Evolutionary conservation across 2,329 filamentous ascomycete genomes (phyloP).

Genomic region (Colletotrichum incanum): DNA sequence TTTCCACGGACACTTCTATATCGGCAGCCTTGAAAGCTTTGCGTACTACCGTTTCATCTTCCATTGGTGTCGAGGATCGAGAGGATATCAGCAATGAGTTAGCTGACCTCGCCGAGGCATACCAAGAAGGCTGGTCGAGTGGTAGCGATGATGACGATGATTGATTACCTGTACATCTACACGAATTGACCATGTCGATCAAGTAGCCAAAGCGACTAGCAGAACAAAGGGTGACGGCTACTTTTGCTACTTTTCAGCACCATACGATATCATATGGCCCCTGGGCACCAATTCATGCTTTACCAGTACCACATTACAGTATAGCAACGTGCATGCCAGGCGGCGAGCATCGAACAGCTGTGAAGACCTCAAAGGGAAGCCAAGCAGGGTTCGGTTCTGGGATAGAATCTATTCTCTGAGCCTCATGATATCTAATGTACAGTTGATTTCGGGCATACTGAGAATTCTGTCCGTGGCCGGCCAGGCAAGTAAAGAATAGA

Average conservation of each 20-base stretch:
- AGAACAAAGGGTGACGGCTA: neutral
- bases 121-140: slow-evolving; percentile 89
- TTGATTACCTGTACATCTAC: slow-evolving; percentile 18
- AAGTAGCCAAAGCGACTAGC: neutral
- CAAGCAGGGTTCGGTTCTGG: neutral
- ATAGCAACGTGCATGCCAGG: too few species aligned
- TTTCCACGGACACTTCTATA: slow-evolving; percentile 85
- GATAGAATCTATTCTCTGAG: slow-evolving; percentile 26
- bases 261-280: neutral
- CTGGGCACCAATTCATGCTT: neutral
- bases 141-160: slow-evolving; percentile 81
- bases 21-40: slow-evolving; percentile 77
- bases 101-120: slow-evolving; percentile 87
- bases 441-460: neutral
- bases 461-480: neutral
- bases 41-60: slow-evolving; percentile 74
- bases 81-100: slow-evolving; percentile 88
- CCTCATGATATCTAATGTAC: slow-evolving; percentile 29
- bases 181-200: too few species aligned
- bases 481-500: slow-evolving; percentile 19
- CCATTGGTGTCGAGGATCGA: slow-evolving; percentile 82
- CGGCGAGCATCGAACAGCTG: too few species aligned
- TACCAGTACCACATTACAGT: neutral
- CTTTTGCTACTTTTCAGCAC: neutral
- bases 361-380: neutral